Evolutionary conservation across 306 rosid species (phyloP), one percentile per base, ranked within the genome.

Genomic region (Lathyrus oleraceus): DNA sequence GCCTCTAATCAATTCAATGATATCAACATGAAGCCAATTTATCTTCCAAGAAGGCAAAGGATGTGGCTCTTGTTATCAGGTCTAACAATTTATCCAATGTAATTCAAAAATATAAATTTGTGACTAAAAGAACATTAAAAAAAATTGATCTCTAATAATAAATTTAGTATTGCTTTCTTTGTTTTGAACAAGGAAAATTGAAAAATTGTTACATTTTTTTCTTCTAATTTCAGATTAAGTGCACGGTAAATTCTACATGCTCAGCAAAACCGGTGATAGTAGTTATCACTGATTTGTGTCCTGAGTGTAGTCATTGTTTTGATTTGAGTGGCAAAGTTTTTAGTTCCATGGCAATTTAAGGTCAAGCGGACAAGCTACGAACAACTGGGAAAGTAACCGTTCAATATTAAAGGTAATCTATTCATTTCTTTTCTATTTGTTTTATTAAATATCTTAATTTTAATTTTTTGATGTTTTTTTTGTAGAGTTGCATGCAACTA

Each of bases 281-380:
- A n/a, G n/a, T n/a, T n/a, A n/a, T n/a, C n/a, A n/a, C n/a, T n/a
- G n/a, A n/a, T n/a, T n/a, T n/a, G n/a, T n/a, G n/a, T n/a, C n/a
- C n/a, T n/a, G n/a, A n/a, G n/a, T n/a, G n/a, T n/a, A n/a, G n/a
- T n/a, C n/a, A n/a, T n/a, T 88, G 84, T 51, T 90, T 93, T 60
- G 98, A 93, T 72, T 70, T 93, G 70, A 93, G 98, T 27, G 96
- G 96, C 14, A 76, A 52, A 45, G 88, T 96, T 17, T 90, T 90
- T 61, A 91, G 96, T 13, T 86, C 88, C 79, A 88, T 93, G 98
- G 98, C 98, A 9, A 15, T 6, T 35, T 63, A 87, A 11, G 88
- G 93, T 6, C 68, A 72, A 8, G 86, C 68, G 12, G 67, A 40
- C 11, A 48, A 64, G 48, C 80, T 93, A 0, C 88, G 88, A n/a